A percentile compares a stretch with the other conserved stretches of the same genome.
phyloP scores from a whole-genome alignment of 148 eudicot species.

The Cornus suecica region DNA sequence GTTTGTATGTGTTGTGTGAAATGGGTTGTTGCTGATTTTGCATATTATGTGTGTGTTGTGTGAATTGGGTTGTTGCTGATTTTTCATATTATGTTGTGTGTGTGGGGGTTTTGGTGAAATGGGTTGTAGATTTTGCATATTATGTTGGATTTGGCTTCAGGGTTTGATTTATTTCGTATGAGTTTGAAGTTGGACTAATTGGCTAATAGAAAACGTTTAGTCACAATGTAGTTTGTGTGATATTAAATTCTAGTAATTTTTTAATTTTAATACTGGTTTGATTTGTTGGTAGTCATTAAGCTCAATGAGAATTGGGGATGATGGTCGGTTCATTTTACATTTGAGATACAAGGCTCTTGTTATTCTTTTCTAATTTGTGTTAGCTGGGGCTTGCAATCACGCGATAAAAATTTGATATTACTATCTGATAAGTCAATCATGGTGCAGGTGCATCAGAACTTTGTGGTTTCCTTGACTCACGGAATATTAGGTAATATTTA shows the following conservation, averaged over 20 bases:
- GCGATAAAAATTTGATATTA: slow-evolving; percentile 5
- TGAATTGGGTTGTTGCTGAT: no score
- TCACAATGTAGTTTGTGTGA: neutral
- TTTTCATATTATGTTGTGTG: no score
- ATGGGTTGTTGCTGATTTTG: neutral
- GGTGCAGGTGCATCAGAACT: slow-evolving; percentile 80
- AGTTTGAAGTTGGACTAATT: neutral
- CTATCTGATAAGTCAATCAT: slow-evolving; percentile 28
- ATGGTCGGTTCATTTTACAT: neutral
- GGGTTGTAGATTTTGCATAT: no score
- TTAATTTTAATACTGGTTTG: neutral
- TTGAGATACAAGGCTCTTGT: no score
- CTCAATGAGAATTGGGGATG: neutral
- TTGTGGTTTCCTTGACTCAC: slow-evolving; percentile 65
- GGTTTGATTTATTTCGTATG: neutral
- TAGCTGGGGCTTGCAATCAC: neutral
- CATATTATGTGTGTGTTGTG: no score
- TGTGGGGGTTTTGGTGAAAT: neutral
- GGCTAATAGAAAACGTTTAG: no score
- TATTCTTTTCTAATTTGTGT: no score
- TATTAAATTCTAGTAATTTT: no score
- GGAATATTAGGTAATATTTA: slow-evolving; percentile 52
- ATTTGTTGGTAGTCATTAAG: neutral
- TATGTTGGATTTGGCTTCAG: neutral
- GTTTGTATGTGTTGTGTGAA: neutral